A percentile compares a stretch with the other conserved stretches of the same genome.
These are phyloP conservation scores for Leccinum boreale DNA, from an alignment of 768 basidiomycete genomes.

Conservation along the genomic window DNA sequence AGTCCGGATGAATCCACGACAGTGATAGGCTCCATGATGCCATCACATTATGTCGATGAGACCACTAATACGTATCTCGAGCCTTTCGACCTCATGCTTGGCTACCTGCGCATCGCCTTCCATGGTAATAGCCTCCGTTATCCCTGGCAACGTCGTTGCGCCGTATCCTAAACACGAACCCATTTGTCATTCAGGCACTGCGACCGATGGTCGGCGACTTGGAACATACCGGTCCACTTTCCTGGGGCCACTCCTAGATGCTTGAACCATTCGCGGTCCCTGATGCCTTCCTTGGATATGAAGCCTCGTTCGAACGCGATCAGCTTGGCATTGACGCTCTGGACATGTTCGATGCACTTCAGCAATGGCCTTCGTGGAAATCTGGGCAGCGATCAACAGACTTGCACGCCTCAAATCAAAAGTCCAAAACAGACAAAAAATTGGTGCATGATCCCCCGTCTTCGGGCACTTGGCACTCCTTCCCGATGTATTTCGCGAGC, in stretches of 20 bases:
- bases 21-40: no score
- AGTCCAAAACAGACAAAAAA: background rate
- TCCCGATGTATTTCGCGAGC: no score
- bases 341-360: background rate
- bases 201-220: background rate
- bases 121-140: constrained; percentile 13
- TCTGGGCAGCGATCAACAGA: background rate
- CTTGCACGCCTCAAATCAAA: background rate
- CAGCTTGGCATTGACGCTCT: constrained; percentile 59
- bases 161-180: background rate
- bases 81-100: background rate
- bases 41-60: background rate
- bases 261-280: background rate
- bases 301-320: constrained; percentile 54
- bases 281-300: background rate
- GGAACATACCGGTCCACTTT: background rate
- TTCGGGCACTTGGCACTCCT: background rate
- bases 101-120: background rate
- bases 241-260: background rate
- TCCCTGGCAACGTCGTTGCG: background rate
- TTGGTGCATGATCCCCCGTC: background rate
- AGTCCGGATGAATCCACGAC: no score
- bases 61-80: background rate
- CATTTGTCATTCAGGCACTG: background rate
- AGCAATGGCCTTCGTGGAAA: background rate